Evolutionary conservation across 2,329 filamentous ascomycete genomes (phyloP).

Genomic region (Botryotinia convoluta): DNA sequence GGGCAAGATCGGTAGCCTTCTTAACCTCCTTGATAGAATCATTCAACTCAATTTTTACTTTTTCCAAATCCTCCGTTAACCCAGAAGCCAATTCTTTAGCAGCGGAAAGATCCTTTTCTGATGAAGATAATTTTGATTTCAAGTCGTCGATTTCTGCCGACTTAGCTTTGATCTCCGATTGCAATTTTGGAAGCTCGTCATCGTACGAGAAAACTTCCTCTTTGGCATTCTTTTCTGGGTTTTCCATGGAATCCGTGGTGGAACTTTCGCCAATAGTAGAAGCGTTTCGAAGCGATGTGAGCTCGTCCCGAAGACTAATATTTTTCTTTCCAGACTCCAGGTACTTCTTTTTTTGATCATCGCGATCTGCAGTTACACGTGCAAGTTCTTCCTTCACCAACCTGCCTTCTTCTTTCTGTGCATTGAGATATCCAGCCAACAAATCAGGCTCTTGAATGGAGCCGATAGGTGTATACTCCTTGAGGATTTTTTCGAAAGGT

Average conservation of each 20-base stretch:
- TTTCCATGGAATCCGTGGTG: slow-evolving; percentile 24
- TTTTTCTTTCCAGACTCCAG: slow-evolving; percentile 65
- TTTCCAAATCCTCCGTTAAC: slow-evolving; percentile 51
- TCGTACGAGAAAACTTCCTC: slow-evolving; percentile 94
- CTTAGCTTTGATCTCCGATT: slow-evolving; percentile 69
- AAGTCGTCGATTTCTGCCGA: slow-evolving; percentile 69
- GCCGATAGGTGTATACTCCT: slow-evolving; percentile 87
- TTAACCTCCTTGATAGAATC: slow-evolving; percentile 67
- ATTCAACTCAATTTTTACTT: slow-evolving; percentile 55
- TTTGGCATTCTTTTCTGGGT: slow-evolving; percentile 37
- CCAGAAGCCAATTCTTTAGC: slow-evolving; percentile 68
- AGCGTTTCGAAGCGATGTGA: slow-evolving; percentile 51
- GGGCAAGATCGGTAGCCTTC: slow-evolving; percentile 50
- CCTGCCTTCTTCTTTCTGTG: slow-evolving; percentile 79
- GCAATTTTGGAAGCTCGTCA: slow-evolving; percentile 78
- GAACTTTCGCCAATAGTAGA: slow-evolving; percentile 39
- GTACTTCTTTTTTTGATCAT: slow-evolving; percentile 73
- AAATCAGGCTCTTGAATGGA: slow-evolving; percentile 83
- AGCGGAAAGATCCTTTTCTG: slow-evolving; percentile 69
- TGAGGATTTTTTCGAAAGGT: slow-evolving; percentile 85
- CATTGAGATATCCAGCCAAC: slow-evolving; percentile 84
- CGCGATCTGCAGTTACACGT: slow-evolving; percentile 76
- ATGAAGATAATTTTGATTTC: slow-evolving; percentile 61
- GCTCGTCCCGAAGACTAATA: slow-evolving; percentile 61
- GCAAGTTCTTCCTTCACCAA: slow-evolving; percentile 96